Evolutionary conservation across 176 grass and related monocot genomes (phyloP), one percentile per base, ranked within the genome.

Genomic region (Bolboschoenus planiculmis): DNA sequence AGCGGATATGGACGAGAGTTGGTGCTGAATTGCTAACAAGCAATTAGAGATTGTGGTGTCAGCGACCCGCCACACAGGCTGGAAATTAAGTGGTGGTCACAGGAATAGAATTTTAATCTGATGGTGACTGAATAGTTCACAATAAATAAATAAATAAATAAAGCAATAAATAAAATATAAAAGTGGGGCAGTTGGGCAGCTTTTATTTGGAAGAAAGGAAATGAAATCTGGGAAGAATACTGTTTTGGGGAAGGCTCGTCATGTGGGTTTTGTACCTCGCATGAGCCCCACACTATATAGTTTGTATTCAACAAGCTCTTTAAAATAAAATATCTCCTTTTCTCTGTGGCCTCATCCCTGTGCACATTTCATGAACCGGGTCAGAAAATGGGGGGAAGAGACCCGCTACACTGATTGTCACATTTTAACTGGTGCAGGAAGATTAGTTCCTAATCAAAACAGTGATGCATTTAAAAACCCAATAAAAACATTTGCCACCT

Each of bases 401-500:
- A 44, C 10, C 54, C 43, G 54, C 78, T 62, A 81, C 78, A 81
- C 4, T 13, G 55, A 26, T 35, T 44, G n/a, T 44, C 78, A 81
- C 57, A 74, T 48, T 47, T 44, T 74, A 27, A n/a, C n/a, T 47
- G 9, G 11, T n/a, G 20, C 23, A 13, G 40, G 10, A 26, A 42
- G 23, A 24, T 59, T 58, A 18, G 15, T 15, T 81, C 27, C 31
- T 81, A 39, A 62, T 62, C 6, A 30, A 20, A 15, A 30, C 31
- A 63, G 21, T 42, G 56, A 24, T 14, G 56, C 4, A 81, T 26
- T 79, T 81, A 63, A 59, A 60, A 60, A 81, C 18, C 50, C 78
- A 81, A 81, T 60, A 44, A 59, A 56, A 81, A 63, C 21, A 60
- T 81, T 81, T 59, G 34, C 78, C 78, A 81, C 78, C 78, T 63